phyloP scores from a whole-genome alignment of 768 basidiomycete species.

The Serendipita sp. region DNA sequence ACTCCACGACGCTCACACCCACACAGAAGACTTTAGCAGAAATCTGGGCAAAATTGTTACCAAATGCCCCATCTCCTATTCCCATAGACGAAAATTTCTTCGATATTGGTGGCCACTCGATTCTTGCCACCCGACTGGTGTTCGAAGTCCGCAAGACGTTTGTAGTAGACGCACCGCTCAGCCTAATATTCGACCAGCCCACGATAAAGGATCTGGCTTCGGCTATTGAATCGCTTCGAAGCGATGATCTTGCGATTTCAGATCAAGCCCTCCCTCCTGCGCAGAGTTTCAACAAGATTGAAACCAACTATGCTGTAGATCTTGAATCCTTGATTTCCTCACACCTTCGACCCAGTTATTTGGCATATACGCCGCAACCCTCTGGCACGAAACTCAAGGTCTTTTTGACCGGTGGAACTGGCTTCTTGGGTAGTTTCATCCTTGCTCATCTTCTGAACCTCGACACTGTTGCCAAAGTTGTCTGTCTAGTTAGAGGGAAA shows the following conservation, averaged over 20 bases:
- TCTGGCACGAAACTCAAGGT: conserved; percentile 43
- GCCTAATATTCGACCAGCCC: conserved; percentile 80
- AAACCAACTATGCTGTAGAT: conserved; percentile 67
- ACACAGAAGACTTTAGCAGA: conserved; percentile 67
- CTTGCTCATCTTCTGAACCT: conserved; percentile 60
- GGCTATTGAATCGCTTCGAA: conserved; percentile 58
- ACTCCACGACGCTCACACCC: conserved; percentile 30
- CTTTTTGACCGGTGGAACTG: conserved; percentile 93
- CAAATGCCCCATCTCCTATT: conserved; percentile 58
- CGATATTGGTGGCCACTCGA: conserved; percentile 95
- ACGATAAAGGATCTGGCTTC: conserved; percentile 63
- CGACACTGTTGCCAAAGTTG: conserved; percentile 61
- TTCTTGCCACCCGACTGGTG: conserved; percentile 89
- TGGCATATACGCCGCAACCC: conserved; percentile 27
- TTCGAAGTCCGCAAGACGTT: conserved; percentile 92
- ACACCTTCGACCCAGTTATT: conserved; percentile 44
- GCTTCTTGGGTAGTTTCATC: conserved; percentile 90
- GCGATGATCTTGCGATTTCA: conserved; percentile 45
- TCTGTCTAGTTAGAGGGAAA: conserved; percentile 78
- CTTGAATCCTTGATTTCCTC: conserved; percentile 40
- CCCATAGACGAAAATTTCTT: conserved; percentile 92
- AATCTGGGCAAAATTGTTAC: conserved; percentile 76
- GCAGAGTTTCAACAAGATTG: conserved; percentile 15
- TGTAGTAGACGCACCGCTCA: conserved; percentile 77
- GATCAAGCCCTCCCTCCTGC: conserved; percentile 12